Evolutionary conservation across 352 stramenopile species (phyloP).

Genomic region (Phytophthora colocasiae): DNA sequence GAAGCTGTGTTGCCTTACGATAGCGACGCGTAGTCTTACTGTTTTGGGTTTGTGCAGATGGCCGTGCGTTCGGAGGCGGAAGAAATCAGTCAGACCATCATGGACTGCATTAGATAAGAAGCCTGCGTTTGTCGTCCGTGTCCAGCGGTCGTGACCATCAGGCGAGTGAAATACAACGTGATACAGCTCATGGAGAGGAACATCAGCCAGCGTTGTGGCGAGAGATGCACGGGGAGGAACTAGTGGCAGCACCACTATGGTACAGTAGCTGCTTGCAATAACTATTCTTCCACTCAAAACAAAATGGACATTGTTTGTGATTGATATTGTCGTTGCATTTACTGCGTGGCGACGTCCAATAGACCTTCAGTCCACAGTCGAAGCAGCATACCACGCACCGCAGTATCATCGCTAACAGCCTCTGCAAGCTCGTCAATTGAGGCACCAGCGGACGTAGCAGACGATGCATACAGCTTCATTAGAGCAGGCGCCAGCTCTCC

Average conservation of each 20-base stretch:
- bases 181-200: constrained; percentile 36
- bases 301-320: constrained; percentile 54
- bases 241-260: constrained; percentile 26
- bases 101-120: constrained; percentile 96
- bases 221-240: constrained; percentile 10
- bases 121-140: constrained; percentile 17
- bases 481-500: constrained; percentile 63
- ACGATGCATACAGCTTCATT: constrained; percentile 76
- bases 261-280: constrained; percentile 33
- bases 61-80: constrained; percentile 95
- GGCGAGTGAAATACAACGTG: constrained; percentile 22
- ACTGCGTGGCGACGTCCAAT: constrained; percentile 43
- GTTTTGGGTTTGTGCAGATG: constrained; percentile 81
- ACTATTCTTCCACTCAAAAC: constrained; percentile 27
- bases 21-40: not conserved
- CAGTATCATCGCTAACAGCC: constrained; percentile 53
- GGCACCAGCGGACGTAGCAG: constrained; percentile 21
- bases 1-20: not conserved
- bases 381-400: constrained; percentile 83
- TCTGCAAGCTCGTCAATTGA: constrained; percentile 55
- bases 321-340: constrained; percentile 35
- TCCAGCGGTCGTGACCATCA: constrained; percentile 23
- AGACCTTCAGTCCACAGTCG: constrained; percentile 81
- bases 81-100: constrained; percentile 95
- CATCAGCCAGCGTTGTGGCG: constrained; percentile 29